Evolutionary conservation across 23 red algal species (phyloP), one percentile per base, ranked within the genome.

Genomic region (Cyanidioschyzon merolae): DNA sequence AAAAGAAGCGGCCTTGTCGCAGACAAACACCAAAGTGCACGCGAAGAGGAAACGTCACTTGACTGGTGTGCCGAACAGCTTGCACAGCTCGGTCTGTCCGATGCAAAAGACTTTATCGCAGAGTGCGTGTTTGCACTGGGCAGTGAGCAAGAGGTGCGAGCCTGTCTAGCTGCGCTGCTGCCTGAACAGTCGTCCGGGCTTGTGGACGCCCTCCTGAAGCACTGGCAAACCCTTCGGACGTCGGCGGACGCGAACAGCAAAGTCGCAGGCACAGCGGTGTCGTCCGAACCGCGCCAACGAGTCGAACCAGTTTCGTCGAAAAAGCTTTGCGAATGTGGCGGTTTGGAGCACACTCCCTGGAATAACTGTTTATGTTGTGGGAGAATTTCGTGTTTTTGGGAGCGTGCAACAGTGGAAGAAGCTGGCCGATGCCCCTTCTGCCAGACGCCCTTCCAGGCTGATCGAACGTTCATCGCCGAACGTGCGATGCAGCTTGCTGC

Each of bases 341-440:
- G 63, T 32, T 7, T 71, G 63, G 63, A 71, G 63, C 63, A 71
- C 63, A 7, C 7, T 7, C n/a, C 63, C 2, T 71, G 63, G 63
- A 71, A 35, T 35, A 71, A 71, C 32, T 71, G 63, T 32, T 32
- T 71, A 15, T 71, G 63, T 71, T 71, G 63, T 32, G 63, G 63
- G 32, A 7, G 63, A 35, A 35, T 71, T 7, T 25, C 32, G n/a
- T 71, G 63, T 27, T 17, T 12, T 3, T 7, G n/a, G 12, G 63
- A 71, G 30, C 63, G 29, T 15, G 3, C n/a, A 7, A 27, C 29
- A 3, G 63, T 25, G 12, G 21, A 25, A 35, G 16, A 15, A 7
- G 29, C 63, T 27, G 63, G n/a, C 63, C 12, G 2, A 32, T 71
- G 63, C 63, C 63, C 63, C n/a, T 71, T 71, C 30, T 71, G 63